phyloP scores from a whole-genome alignment of 176 grass and related monocot species.

The Cenchrus americanus region DNA sequence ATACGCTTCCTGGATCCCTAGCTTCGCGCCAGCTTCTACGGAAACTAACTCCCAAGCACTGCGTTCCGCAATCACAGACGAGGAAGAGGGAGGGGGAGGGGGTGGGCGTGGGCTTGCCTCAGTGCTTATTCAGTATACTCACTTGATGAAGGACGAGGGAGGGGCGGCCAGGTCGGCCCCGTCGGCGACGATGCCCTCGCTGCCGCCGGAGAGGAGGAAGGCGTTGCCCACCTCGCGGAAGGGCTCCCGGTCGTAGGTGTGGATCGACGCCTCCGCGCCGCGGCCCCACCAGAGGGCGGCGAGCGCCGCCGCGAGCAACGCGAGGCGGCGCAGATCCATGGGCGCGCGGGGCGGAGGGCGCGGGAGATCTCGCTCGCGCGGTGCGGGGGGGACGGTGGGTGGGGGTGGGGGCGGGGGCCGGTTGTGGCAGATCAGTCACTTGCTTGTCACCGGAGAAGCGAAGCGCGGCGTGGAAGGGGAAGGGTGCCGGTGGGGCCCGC shows the following conservation, averaged over 20 bases:
- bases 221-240: slow-evolving; percentile 98
- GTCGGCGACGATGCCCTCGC: slow-evolving; percentile 86
- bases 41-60: slow-evolving; percentile 17
- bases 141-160: slow-evolving; percentile 58
- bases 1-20: neutral
- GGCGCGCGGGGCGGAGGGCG: neutral
- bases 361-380: slow-evolving; percentile 39
- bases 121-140: slow-evolving; percentile 17
- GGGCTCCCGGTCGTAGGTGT: slow-evolving; percentile 83
- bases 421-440: slow-evolving; percentile 55
- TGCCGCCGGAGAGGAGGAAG: slow-evolving; percentile 96
- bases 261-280: slow-evolving; percentile 77
- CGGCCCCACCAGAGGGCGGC: slow-evolving; percentile 33
- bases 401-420: neutral
- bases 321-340: slow-evolving; percentile 74
- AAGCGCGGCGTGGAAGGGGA: neutral
- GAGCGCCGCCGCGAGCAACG: slow-evolving; percentile 29
- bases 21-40: neutral
- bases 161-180: slow-evolving; percentile 28
- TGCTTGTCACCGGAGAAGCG: slow-evolving; percentile 35
- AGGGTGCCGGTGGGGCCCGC: slow-evolving; percentile 9
- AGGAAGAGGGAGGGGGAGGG: too few relatives aligned
- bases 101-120: neutral
- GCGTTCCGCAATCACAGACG: neutral
- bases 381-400: neutral